Evolutionary conservation across 2,329 filamentous ascomycete species (phyloP).

Genomic region (Trichoderma citrinoviride): DNA sequence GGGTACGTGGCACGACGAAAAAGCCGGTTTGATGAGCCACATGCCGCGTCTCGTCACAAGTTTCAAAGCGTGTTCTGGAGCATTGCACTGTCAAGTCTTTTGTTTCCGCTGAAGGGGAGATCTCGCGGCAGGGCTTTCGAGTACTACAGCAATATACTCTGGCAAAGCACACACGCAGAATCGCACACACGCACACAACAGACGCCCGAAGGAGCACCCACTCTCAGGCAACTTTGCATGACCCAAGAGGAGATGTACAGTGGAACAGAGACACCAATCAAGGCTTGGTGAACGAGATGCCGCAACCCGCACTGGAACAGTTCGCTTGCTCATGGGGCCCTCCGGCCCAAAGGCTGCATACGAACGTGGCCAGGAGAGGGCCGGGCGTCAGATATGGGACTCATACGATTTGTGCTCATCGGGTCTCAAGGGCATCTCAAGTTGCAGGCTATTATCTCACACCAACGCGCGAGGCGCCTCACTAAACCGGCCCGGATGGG

Average conservation of each 20-base stretch:
- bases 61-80: background rate
- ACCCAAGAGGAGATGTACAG: background rate
- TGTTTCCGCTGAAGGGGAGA: background rate
- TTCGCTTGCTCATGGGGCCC: background rate
- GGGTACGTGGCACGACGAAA: background rate
- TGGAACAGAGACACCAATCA: slow-evolving; percentile 5
- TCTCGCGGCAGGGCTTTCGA: background rate
- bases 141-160: background rate
- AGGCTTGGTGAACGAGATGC: background rate
- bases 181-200: background rate
- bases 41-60: background rate
- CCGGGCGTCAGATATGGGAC: background rate
- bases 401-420: background rate
- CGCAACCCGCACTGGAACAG: background rate
- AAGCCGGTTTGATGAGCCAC: background rate
- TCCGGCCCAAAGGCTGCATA: background rate
- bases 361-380: background rate
- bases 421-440: background rate
- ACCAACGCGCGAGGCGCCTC: background rate
- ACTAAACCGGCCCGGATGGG: background rate
- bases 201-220: background rate
- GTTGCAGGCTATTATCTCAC: background rate
- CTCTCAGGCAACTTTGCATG: background rate
- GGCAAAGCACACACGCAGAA: background rate
- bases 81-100: background rate